Evolutionary conservation across 805 yeast species (phyloP).

Genomic region (Schwanniomyces polymorphus): DNA sequence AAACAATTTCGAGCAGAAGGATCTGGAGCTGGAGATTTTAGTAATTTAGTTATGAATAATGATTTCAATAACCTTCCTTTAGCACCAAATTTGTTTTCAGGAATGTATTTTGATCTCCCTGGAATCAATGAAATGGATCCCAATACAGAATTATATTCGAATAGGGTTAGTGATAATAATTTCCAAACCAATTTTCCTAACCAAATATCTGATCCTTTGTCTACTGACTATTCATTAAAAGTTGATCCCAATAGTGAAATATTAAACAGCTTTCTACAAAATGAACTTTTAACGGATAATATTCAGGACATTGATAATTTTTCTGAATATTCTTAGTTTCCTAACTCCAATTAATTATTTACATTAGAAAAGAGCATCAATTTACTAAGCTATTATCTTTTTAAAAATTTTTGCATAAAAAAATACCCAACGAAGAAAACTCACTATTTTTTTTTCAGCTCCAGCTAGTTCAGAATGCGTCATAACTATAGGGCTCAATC

Average conservation of each 20-base stretch:
- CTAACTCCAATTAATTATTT: background rate
- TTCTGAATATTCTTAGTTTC: background rate
- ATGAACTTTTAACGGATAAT: background rate
- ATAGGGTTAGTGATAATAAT: background rate
- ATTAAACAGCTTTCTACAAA: background rate
- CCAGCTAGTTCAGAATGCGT: no score
- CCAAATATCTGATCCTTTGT: no score
- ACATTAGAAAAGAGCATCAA: background rate
- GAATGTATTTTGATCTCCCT: background rate
- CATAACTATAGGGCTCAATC: no score
- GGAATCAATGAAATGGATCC: background rate
- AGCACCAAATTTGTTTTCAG: background rate
- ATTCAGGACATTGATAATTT: background rate
- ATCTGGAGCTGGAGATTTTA: background rate
- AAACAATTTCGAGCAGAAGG: background rate
- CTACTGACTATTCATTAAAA: no score
- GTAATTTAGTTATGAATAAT: background rate
- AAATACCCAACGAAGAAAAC: no score
- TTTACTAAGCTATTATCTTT: no score
- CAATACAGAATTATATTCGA: background rate
- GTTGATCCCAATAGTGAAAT: background rate
- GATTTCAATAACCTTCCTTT: background rate
- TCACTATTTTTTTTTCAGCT: no score
- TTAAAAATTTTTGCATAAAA: no score
- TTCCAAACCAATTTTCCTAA: no score